Evolutionary conservation across 495 filamentous ascomycete species (phyloP), one percentile per base, ranked within the genome.

Genomic region (Monascus purpureus): DNA sequence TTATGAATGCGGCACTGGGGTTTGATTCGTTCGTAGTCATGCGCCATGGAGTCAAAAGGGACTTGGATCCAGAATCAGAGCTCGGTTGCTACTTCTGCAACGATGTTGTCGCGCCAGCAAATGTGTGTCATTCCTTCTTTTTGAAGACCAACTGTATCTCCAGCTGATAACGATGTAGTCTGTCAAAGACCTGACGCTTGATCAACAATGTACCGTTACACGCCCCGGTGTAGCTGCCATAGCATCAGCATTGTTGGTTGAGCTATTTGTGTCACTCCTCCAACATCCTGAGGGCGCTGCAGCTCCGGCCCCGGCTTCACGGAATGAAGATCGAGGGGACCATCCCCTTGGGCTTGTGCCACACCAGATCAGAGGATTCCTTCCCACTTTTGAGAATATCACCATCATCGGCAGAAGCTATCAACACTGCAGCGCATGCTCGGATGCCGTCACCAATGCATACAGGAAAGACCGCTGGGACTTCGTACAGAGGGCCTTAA

Each of bases 51-150:
- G 55, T 81, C 9, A 54, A 53, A 31, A 42, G 32, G 20, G 46
- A 58, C 15, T 56, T 55, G 11, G 43, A 59, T 24, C 37, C 31
- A 18, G 32, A 36, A 13, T 34, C 58, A 28, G 78, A 84, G 36
- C 66, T 95, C 16, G 90, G 90, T 8, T 97, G 90, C 46, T 97
- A 97, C 49, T 97, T 95, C 52, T 97, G 90, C 60, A 95, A 92
- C 47, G 90, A 97, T 51, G 88, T 97, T 26, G 90, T 97, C 18
- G 82, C 85, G 26, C 90, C 90, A 17, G 80, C 77, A 41, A 86
- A 97, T 59, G 86, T 93, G 66, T 74, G 81, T 68, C 37, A 12
- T 8, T 16, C 32, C 16, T 3, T 23, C 24, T 1, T 18, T 14
- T n/a, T n/a, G n/a, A 18, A 20, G 15, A 26, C 7, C 8, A 14